Base-by-base conservation (phyloP, 2,329 filamentous ascomycete genomes). In the Dothidotthia symphoricarpi region DNA sequence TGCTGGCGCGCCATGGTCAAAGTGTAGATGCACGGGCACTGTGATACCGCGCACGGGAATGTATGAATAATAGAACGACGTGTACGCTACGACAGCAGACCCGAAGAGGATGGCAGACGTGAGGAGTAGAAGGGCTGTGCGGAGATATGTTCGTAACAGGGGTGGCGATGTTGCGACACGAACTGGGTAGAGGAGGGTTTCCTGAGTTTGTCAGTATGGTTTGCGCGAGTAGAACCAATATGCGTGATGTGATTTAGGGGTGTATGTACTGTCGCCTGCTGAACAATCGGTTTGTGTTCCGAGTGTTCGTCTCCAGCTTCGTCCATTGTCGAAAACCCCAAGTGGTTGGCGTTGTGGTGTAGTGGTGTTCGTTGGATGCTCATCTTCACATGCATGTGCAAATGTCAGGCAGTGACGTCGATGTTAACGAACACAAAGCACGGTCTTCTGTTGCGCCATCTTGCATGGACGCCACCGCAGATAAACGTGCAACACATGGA, bases 41-140 rank as follows among this genome's bases (percentile, higher is more conserved):
- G 75, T 69, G 43, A 86, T 73, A 37, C 80, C 78, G 48, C 83
- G 77, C 35, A 79, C 75, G 1, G 84, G 84, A 15, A 88, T 78
- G 66, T 82, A 86, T 45, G 75, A 76, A 64, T 76, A 75, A 69
- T 87, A 87, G 68, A 88, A 86, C 13, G 82, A 67, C 24, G 72
- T 70, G 59, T 86, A 87, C 24, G 81, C 80, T 26, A 78, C 57
- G 6, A 75, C 66, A 5, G 83, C 81, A 14, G 81, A 63, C 25
- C 70, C 73, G 28, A 85, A 67, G 34, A 87, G 74, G 27, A 77
- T 48, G 12, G 75, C 49, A 3, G 76, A 75, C 15, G 80, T 72
- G 34, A 69, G 49, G 30, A 76, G 59, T 47, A 81, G 69, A 16
- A 84, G 71, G 11, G 75, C 47, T 11, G 74, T 79, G 41, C 78